Evolutionary conservation across 805 yeast genomes (phyloP), one percentile per base, ranked within the genome.

Genomic region (Wickerhamomyces bisporus): DNA sequence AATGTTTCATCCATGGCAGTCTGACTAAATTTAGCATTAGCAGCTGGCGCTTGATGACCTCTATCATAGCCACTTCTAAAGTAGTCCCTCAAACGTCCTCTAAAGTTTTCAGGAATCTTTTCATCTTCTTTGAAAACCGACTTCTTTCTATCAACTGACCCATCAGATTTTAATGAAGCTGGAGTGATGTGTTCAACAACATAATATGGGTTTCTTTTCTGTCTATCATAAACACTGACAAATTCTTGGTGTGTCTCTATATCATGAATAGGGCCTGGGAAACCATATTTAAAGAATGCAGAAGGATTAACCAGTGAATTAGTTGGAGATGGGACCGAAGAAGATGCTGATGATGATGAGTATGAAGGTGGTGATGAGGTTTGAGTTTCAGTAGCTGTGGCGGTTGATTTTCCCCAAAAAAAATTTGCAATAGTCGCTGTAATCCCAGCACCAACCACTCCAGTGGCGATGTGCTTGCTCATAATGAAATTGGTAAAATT

Each of bases 41-140:
- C 98, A 5, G 98, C 98, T 3, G 98, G 97, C 0, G 96, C 97
- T 52, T 86, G 87, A 62, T 93, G 98, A 6, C 98, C 98, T 47
- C 98, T 68, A 60, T 93, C 98, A 61, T 86, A 93, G 1, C 98
- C 98, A 24, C 93, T 81, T 50, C 98, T 74, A 69, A 91, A 93
- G 60, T 84, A 93, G 62, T 93, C 98, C 43, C 79, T 72, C 39
- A 93, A 66, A 37, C 73, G 68, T 2, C 81, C 91, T 48, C 97
- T 72, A 60, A 87, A 93, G 51, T 66, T 72, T 21, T 61, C 60
- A 0, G 98, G 98, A 29, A 93, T 75, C 11, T 57, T 52, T 56
- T 85, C 94, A 58, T 93, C 97, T 66, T 93, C 98, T 53, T 68
- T 78, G 66, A 93, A 93, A 3, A 83, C 71, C 3, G 95, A 81